Evolutionary conservation across 2,329 filamentous ascomycete species (phyloP).

Genomic region (Claviceps sorghi): DNA sequence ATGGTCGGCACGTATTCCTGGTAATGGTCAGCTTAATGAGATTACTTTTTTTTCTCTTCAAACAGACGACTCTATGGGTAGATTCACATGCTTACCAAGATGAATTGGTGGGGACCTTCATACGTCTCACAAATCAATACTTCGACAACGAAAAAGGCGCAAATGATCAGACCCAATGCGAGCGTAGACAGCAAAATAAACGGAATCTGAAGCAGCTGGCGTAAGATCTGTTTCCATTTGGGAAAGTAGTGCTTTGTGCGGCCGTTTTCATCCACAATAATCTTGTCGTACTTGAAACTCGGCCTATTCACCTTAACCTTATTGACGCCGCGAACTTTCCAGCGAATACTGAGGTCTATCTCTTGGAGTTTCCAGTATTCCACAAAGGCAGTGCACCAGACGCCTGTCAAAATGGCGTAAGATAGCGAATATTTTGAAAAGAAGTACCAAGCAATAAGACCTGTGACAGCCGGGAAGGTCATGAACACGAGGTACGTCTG

Average conservation of each 20-base stretch:
- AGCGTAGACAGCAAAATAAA: constrained; percentile 47
- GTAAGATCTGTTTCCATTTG: constrained; percentile 44
- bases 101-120: constrained; percentile 49
- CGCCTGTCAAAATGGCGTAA: constrained; percentile 50
- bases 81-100: constrained; percentile 34
- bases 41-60: not conserved
- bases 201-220: constrained; percentile 55
- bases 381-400: constrained; percentile 61
- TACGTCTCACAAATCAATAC: constrained; percentile 65
- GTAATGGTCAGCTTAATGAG: not conserved
- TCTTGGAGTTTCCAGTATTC: constrained; percentile 73
- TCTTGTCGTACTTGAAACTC: constrained; percentile 49
- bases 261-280: constrained; percentile 47
- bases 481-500: constrained; percentile 62
- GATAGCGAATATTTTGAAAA: constrained; percentile 55
- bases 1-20: constrained; percentile 60
- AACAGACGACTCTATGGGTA: no score
- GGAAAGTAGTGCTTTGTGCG: constrained; percentile 49
- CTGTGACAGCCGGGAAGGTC: constrained; percentile 52
- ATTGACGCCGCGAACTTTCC: constrained; percentile 56
- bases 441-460: constrained; percentile 52
- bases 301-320: constrained; percentile 50
- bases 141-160: constrained; percentile 57
- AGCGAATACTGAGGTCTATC: constrained; percentile 54
- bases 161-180: constrained; percentile 51